phyloP scores from a whole-genome alignment of 163 green algal genomes.

The Coccomyxa subellipsoidea region DNA sequence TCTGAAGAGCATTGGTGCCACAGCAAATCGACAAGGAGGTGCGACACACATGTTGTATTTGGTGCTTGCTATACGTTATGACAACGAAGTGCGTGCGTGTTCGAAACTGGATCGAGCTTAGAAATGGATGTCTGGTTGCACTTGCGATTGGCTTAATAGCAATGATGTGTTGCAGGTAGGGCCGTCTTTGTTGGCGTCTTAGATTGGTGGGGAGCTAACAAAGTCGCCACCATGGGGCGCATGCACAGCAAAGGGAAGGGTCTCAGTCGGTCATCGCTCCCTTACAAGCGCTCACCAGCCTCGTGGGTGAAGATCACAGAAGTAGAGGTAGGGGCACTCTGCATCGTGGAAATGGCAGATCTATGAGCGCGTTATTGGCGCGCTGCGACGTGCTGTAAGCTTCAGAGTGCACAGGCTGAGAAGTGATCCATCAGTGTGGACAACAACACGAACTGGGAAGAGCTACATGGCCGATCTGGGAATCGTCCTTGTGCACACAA shows the following conservation, averaged over 20 bases:
- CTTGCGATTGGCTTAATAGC: background rate
- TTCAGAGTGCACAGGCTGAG: too few species aligned
- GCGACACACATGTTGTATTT: background rate
- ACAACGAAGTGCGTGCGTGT: too few species aligned
- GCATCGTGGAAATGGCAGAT: background rate
- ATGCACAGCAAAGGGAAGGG: conserved; percentile 92
- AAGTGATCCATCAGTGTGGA: too few species aligned
- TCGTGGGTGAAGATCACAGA: conserved; percentile 92
- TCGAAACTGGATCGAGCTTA: background rate
- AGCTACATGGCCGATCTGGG: too few species aligned
- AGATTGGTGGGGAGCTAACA: background rate
- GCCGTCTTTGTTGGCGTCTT: background rate
- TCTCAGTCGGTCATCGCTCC: conserved; percentile 85
- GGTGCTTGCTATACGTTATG: too few species aligned
- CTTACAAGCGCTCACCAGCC: conserved; percentile 92
- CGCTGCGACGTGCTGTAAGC: background rate
- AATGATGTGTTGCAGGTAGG: background rate
- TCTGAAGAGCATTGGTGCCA: background rate
- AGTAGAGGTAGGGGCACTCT: conserved; percentile 62
- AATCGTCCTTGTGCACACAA: too few species aligned
- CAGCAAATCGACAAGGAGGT: background rate
- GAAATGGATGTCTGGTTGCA: background rate
- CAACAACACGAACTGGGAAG: too few species aligned
- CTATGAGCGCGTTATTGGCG: background rate
- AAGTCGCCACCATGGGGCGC: conserved; percentile 80